Base-by-base conservation (phyloP, 768 basidiomycete species). In the Mycena alexandri region DNA sequence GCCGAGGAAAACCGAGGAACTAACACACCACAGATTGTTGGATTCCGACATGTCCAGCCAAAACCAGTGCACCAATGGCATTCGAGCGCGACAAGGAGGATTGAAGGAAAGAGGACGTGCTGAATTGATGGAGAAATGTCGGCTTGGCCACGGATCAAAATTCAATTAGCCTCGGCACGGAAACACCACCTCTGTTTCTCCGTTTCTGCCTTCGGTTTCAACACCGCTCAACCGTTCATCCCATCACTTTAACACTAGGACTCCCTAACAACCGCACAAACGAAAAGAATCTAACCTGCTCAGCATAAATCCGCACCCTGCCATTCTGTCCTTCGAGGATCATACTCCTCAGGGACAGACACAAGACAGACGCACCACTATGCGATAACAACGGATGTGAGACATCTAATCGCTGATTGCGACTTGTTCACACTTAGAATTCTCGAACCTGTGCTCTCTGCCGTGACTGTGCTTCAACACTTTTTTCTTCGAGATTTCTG, bases 301-400 rank as follows among this genome's bases (percentile, higher is more conserved):
- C 56, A 22, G 55, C 47, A 41, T n/a, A 36, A 42, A 22, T 51
- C 43, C 52, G 65, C 65, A 46, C 22, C 57, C 50, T 52, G 50
- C 38, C 59, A 61, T 48, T 53, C 61, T 44, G 57, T 52, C 51
- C 16, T 67, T 61, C 46, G 24, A 64, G 38, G 24, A 67, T 67
- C 61, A 68, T 24, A 51, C 21, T 58, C 61, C n/a, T 48, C 61
- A 68, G 61, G 56, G 61, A 63, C 61, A n/a, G 56, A 63, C 43
- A 54, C 51, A 38, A 46, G 61, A 63, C 67, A 59, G 43, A 17
- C 57, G 50, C 47, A 21, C 14, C 19, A 57, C 54, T 21, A 34
- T 47, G 60, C 60, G 59, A 61, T 48, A 51, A 57, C 41, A 61
- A 12, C 41, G 60, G 55, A 67, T 34, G 57, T 62, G 47, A 47